Base-by-base conservation (phyloP, 75 land plant species). In the Ceratopteris richardii region DNA sequence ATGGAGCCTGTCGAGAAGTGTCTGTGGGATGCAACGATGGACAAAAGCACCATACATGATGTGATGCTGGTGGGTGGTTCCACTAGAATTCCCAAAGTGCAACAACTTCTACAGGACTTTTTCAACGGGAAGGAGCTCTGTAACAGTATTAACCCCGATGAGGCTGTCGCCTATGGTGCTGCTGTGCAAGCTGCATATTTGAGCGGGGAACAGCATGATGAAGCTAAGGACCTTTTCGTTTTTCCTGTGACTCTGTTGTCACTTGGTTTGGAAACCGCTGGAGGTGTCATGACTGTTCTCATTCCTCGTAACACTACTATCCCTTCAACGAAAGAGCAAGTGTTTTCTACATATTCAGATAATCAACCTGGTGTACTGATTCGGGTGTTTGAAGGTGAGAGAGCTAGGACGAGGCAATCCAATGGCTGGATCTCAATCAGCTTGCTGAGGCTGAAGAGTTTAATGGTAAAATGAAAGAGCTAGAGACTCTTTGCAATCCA, bases 51-150 rank as follows among this genome's bases (percentile, higher is more conserved):
- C 2, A 58, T 77, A 30, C 56, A 67, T 26, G 79, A 77, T 46
- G 76, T 77, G 0, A 70, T 77, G 30, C 52, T 77, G 23, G 79
- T 77, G 25, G 79, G 79, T 3, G 79, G 79, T 0, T 77, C 79
- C 0, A 77, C 76, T 1, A 29, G 74, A 18, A 72, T 76, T 41
- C 78, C 78, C 27, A 69, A 70, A 48, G 78, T 74, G 22, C 78
- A 75, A 59, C 78, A 75, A 37, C 36, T 75, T 18, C 63, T 75
- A 5, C 78, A 75, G 33, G 78, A 75, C 19, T 75, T 75, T 59
- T 75, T 75, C 72, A 78, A 78, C 58, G 80, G 80, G 23, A 78
- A 78, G 68, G 80, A 78, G 67, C 65, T 78, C 51, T 78, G 80
- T 64, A 78, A 78, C 64, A 75, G 73, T 67, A 75, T 75, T 63